Base-by-base conservation (phyloP, 169 alveolate genomes). In the Cardiosporidium cionae region DNA sequence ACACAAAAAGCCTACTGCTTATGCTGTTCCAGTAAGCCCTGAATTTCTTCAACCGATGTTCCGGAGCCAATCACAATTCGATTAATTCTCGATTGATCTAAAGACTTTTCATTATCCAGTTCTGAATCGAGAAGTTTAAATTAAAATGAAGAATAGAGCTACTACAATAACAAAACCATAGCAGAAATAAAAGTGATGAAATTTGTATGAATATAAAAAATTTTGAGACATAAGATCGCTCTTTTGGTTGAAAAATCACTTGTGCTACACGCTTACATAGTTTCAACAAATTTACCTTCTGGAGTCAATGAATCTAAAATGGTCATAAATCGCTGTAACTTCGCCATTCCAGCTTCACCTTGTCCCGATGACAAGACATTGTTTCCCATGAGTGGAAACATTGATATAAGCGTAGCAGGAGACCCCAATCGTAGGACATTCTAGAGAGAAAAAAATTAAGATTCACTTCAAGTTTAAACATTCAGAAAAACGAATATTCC, bases 41-140 rank as follows among this genome's bases (percentile, higher is more conserved):
- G 88, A 32, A 97, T 96, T 82, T 96, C 99, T 34, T 83, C 83
- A 9, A 92, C 79, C 1, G 91, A 66, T 16, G 67, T 65, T 53
- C 99, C 99, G 0, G 98, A 91, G 27, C 99, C 99, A 67, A 89
- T 84, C 2, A 98, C 97, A 25, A 97, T 91, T 65, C 99, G 83
- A 27, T 83, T 35, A n/a, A 93, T 86, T 71, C 99, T 89, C 28
- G 94, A 83, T 25, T 87, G 94, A 3, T 69, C 72, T 23, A 97
- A 74, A n/a, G 90, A 93, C 79, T 92, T 91, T 54, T 84, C 90
- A 44, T 98, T 89, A 79, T 96, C 98, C 32, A 95, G 83, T 86
- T 95, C 99, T 62, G 52, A 32, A 7, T 66, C 69, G 7, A 65
- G 72, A 5, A 3, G 67, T 32, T 29, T 16, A 4, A 7, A 7